These are phyloP conservation scores for Diplotaxis tenuifolia DNA, from an alignment of 345 rosid genomes.

Conservation along the genomic window DNA sequence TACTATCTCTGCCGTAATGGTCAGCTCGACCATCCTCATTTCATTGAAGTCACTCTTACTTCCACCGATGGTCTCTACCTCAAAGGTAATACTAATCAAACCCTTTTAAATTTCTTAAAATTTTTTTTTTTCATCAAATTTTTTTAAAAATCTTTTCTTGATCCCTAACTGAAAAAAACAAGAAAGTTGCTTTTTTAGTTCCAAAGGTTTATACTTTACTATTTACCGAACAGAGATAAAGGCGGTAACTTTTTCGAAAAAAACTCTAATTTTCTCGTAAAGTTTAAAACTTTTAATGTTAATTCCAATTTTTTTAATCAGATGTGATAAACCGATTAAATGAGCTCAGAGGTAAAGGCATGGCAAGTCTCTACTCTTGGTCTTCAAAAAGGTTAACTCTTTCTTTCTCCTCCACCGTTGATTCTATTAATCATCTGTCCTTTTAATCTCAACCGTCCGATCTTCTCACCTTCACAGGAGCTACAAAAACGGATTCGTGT, in stretches of 20 bases:
- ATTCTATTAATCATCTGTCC: background rate
- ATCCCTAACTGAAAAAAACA: background rate
- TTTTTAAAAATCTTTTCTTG: too few species aligned
- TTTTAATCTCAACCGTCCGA: background rate
- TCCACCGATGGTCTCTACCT: slow-evolving; percentile 74
- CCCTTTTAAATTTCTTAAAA: background rate
- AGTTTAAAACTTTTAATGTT: background rate
- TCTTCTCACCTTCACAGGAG: slow-evolving; percentile 48
- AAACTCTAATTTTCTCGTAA: background rate
- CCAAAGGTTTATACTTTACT: slow-evolving; percentile 12
- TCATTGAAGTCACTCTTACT: slow-evolving; percentile 81
- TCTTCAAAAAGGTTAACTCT: slow-evolving; percentile 89
- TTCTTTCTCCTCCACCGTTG: slow-evolving; percentile 6
- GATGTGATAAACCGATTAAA: slow-evolving; percentile 80
- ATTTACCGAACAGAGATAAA: slow-evolving; percentile 1
- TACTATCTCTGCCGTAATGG: slow-evolving; percentile 87
- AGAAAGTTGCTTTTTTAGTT: slow-evolving; percentile 14
- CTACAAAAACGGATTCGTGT: slow-evolving; percentile 90
- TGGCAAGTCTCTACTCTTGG: slow-evolving; percentile 90
- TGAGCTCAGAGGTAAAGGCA: slow-evolving; percentile 79
- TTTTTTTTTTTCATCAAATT: too few species aligned
- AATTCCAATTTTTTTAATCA: slow-evolving; percentile 31
- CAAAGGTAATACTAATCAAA: slow-evolving; percentile 47
- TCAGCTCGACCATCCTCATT: slow-evolving; percentile 95
- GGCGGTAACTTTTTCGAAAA: slow-evolving; percentile 23